Evolutionary conservation across 2,329 filamentous ascomycete genomes (phyloP), one percentile per base, ranked within the genome.

Genomic region (Mariannaea sp.): DNA sequence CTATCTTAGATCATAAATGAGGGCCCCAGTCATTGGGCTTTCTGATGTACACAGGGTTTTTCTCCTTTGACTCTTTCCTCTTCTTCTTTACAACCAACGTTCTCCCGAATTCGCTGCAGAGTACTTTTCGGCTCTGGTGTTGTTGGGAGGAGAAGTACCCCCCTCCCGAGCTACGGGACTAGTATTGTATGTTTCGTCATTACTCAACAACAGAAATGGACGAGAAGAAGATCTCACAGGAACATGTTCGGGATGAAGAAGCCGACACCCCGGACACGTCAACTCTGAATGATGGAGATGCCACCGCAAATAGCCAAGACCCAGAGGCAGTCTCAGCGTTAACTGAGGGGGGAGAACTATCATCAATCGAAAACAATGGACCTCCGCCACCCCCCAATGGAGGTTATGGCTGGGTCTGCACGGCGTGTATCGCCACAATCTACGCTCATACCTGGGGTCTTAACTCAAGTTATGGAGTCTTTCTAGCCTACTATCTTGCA

Each of bases 371-470:
- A 20, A 47, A 49, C 32, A 49, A 63, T n/a, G 48, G 47, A 1
- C 61, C 67, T 9, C 60, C 65, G 8, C 68, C 69, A 0, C 78
- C 81, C 1, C 82, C 83, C 0, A 76, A 86, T 64, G 84, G 84
- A 35, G 84, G 84, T 12, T 87, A 86, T 58, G 77, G 75, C 24
- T 78, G 75, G 76, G 68, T 77, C 3, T 74, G 72, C 55, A 71
- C 71, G 3, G 63, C 64, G 10, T 70, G 70, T 51, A 69, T 72
- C 14, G 68, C 69, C 26, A 56, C 83, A 56, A 79, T 88, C 52
- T 89, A 88, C 65, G 83, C 79, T 7, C 87, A 90, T 66, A 90
- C 87, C 1, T 91, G 88, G 88, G 88, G 88, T 7, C 73, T 91
- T 56, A 91, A 90, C 68, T 71, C 70, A 26, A 71, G 64, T 53